Base-by-base conservation (phyloP, 495 filamentous ascomycete genomes). In the Neurospora sp. region DNA sequence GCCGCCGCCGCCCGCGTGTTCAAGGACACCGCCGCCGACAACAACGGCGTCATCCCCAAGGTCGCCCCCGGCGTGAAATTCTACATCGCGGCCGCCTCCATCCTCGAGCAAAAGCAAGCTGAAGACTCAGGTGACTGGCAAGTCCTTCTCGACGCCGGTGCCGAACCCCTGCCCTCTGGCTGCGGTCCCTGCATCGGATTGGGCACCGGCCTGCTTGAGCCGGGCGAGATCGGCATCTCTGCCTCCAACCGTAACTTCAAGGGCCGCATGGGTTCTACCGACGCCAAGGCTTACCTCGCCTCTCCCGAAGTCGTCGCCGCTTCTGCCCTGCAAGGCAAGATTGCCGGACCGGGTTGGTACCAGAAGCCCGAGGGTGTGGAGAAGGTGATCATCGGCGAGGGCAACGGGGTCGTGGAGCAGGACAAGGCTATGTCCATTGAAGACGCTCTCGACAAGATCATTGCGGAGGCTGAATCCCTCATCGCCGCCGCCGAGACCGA, bases 111-210 rank as follows among this genome's bases (percentile, higher is more conserved):
- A 81, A 78, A 87, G 40, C 85, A 86, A 7, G 93, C 96, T 2
- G 93, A 97, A 82, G 91, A 89, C 35, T 84, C 87, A 3, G 95
- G 95, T 20, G 93, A 97, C 81, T 98, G 94, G 95, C 93, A 97
- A 81, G 83, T 87, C 9, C 82, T 98, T 31, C 80, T 97, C 4
- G 90, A 91, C 40, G 92, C 95, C 38, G 94, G 95, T 12, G 94
- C 94, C 1, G 83, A 87, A 61, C 83, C 90, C 1, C 84, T 97
- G 0, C 92, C 92, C 0, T 86, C 94, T 2, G 93, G 92, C 0
- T 98, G 95, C 76, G 94, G 92, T 1, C 92, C 93, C 2, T 98
- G 95, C 79, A 98, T 99, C 73, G 95, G 96, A 3, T 87, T 98
- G 7, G 92, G 94, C 5, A 91, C 89, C 1, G 94, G 95, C 9